Evolutionary conservation across 768 basidiomycete species (phyloP).

Genomic region (Vishniacozyma victoriae): DNA sequence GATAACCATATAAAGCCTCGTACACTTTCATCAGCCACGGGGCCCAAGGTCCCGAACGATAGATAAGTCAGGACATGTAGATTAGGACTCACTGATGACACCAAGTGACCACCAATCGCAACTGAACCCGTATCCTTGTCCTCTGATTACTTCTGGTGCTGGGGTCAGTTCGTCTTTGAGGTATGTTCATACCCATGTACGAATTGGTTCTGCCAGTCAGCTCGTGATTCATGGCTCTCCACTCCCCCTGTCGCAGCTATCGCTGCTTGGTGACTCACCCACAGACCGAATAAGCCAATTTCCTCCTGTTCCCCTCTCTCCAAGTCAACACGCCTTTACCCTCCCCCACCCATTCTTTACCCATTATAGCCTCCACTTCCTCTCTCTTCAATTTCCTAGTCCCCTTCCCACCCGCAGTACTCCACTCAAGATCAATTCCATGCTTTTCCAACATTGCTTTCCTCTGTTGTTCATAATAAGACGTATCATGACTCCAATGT

Average conservation of each 20-base stretch:
- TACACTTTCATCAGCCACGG: slow-evolving; percentile 53
- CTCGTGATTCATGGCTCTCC: no score
- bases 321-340: slow-evolving; percentile 84
- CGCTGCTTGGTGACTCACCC: slow-evolving; percentile 32
- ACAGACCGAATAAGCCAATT: slow-evolving; percentile 56
- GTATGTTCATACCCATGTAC: slow-evolving; percentile 42
- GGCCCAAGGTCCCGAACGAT: background rate
- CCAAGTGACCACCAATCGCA: slow-evolving; percentile 99
- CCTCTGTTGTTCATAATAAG: slow-evolving; percentile 92
- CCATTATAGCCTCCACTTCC: slow-evolving; percentile 78
- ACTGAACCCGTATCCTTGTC: slow-evolving; percentile 75
- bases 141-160: slow-evolving; percentile 49
- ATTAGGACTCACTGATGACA: slow-evolving; percentile 62
- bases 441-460: slow-evolving; percentile 80
- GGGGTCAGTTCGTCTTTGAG: slow-evolving; percentile 3
- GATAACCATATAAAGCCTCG: slow-evolving; percentile 90
- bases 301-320: slow-evolving; percentile 87
- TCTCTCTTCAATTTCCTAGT: slow-evolving; percentile 73
- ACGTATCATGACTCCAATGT: slow-evolving; percentile 96
- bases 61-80: no score
- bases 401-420: slow-evolving; percentile 59
- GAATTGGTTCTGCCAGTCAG: slow-evolving; percentile 42
- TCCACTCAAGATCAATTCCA: slow-evolving; percentile 89
- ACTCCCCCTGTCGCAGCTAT: background rate
- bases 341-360: slow-evolving; percentile 57